Evolutionary conservation across 805 yeast genomes (phyloP), one percentile per base, ranked within the genome.

Genomic region (Saturnispora bothae): DNA sequence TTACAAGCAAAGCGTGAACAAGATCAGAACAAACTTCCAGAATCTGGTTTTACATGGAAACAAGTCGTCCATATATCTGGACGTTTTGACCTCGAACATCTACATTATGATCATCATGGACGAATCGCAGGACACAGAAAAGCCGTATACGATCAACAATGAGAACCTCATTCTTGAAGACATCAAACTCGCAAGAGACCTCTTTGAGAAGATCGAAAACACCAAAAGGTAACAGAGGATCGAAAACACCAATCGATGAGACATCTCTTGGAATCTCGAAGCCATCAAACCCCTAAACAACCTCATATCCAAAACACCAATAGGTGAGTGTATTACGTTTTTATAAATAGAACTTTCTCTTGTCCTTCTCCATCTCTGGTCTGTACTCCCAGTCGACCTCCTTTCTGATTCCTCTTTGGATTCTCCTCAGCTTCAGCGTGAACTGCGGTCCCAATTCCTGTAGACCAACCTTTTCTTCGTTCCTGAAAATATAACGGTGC

Each of bases 391-490:
- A 89, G 52, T 85, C 96, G 20, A 83, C 69, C 52, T 89, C 97
- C 48, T 85, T 94, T 53, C 78, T 78, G 51, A 92, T 71, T 38
- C 97, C 98, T 62, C 77, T 81, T 59, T 89, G 97, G 42, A 92
- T 65, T 53, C 97, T 71, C 59, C 95, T 75, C 48, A 92, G 63
- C 54, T 82, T 79, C 56, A 92, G 62, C 1, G 98, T 92, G 59
- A 92, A 92, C 59, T 88, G 96, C 1, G 98, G 98, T 0, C 98
- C 98, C 31, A 92, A 64, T 55, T 92, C 98, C 54, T 92, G 98
- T 36, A 92, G 63, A 6, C 97, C 98, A 2, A 89, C 96, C 50
- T 76, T 78, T 58, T 85, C 94, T 48, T 86, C 96, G 55, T 85
- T 83, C 53, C 74, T 71, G 63, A 92, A 92, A 1, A 85, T 66